Evolutionary conservation across 139 green algal species (phyloP).

Genomic region (Raphidocelis subcapitata): DNA sequence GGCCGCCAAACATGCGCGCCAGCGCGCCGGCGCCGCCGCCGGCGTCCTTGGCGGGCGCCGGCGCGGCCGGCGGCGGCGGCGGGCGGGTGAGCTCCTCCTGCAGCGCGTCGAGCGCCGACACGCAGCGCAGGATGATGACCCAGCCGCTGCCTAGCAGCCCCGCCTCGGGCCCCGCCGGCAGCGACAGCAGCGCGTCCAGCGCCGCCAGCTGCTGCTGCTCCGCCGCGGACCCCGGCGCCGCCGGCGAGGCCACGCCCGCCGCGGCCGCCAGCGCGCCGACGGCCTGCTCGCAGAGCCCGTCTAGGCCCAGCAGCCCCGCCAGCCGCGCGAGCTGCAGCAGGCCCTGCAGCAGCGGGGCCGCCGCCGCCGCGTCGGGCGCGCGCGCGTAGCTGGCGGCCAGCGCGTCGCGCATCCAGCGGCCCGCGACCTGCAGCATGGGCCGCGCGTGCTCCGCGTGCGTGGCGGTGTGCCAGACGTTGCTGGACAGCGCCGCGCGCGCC

Average conservation of each 20-base stretch:
- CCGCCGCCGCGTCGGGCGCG: constrained; percentile 35
- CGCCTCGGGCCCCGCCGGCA: constrained; percentile 57
- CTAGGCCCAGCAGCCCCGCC: constrained; percentile 61
- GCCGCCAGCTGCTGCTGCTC: constrained; percentile 66
- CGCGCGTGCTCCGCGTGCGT: constrained; percentile 75
- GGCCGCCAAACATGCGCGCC: constrained; percentile 40
- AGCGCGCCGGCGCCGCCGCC: constrained; percentile 25
- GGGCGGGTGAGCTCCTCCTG: constrained; percentile 23
- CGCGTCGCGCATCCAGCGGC: constrained; percentile 35
- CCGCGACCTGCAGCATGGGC: constrained; percentile 72
- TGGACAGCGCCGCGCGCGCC: constrained; percentile 24
- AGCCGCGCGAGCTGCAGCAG: constrained; percentile 55
- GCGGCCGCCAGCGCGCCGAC: constrained; percentile 46
- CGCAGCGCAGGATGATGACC: constrained; percentile 68
- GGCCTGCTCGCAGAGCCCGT: constrained; percentile 40
- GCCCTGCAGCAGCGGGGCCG: constrained; percentile 37
- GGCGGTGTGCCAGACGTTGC: constrained; percentile 71
- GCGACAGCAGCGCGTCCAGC: constrained; percentile 57
- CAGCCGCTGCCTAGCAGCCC: constrained; percentile 73
- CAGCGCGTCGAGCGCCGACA: constrained; percentile 73
- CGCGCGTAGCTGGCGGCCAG: constrained; percentile 42
- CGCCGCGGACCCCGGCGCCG: constrained; percentile 9
- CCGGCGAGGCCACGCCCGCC: constrained; percentile 28
- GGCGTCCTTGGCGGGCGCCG: background rate
- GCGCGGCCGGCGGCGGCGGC: background rate